Conservation (phyloP, 2,329 filamentous ascomycete genomes). For the Dactylonectria estremocensis region DNA sequence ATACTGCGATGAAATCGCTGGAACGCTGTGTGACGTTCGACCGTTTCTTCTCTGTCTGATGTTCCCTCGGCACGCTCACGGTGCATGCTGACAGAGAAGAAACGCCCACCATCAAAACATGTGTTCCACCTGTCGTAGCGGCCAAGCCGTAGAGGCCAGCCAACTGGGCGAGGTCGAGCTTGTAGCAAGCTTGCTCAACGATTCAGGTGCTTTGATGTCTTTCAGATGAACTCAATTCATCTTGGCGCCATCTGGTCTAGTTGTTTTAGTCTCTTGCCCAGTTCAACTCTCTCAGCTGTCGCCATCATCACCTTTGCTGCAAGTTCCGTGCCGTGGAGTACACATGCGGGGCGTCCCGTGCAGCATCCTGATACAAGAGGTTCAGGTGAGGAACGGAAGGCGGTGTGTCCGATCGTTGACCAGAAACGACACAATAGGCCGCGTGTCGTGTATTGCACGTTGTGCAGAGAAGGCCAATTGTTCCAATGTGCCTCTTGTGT, state of each 20-base stretch:
- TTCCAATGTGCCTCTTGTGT: not conserved
- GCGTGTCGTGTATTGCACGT: constrained; percentile 2
- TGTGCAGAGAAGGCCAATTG: not conserved
- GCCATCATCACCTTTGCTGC: not conserved
- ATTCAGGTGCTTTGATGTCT: no score
- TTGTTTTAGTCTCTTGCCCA: not conserved
- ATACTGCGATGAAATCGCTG: not conserved
- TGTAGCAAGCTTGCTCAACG: no score
- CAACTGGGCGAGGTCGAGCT: no score
- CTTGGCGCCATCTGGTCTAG: no score
- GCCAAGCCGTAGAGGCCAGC: no score
- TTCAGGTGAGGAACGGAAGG: constrained; percentile 22
- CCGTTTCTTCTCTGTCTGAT: not conserved
- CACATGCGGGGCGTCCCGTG: constrained; percentile 13
- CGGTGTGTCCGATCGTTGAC: constrained; percentile 3
- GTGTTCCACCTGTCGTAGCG: no score
- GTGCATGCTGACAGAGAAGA: no score
- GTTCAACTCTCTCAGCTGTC: not conserved
- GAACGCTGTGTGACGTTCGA: not conserved
- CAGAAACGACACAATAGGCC: not conserved
- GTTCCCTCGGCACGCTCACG: not conserved
- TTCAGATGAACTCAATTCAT: not conserved
- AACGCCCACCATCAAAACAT: no score
- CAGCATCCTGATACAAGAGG: constrained; percentile 24
- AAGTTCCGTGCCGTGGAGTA: not conserved